Evolutionary conservation across 805 yeast genomes (phyloP), one percentile per base, ranked within the genome.

Genomic region (Pichia rugopelliculosa): DNA sequence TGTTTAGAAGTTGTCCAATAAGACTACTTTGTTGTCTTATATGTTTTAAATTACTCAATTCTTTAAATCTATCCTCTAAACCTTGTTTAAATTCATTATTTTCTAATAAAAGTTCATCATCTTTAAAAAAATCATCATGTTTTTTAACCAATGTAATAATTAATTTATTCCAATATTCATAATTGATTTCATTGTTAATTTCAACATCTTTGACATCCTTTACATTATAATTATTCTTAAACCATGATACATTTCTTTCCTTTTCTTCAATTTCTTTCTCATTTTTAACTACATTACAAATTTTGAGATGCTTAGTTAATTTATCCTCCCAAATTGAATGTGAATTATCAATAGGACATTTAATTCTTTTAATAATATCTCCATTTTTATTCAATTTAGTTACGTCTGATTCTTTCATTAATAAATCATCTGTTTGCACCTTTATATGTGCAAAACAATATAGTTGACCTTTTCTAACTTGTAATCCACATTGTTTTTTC

Each of bases 1-100:
- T 53, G 5, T 64, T 60, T 22, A 73, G 69, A 56, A 89, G 62
- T 52, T 84, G 84, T 2, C 86, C 88, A 15, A 86, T 83, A 49
- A 89, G 61, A 1, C 95, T 84, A 0, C 89, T 74, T 61, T 89
- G 97, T 61, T 89, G 97, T 3, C 74, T 60, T 1, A 91, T 84
- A 66, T 89, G 96, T 58, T 88, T 88, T 52, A 73, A 76, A 60
- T 80, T 79, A 21, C 68, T 69, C 27, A 80, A 63, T 53, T 77
- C 76, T 4, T 65, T 65, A 41, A 77, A 66, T 49, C 89, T 67
- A 10, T 60, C 57, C 18, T 66, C 60, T 34, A 74, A 66, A 54
- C 74, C 75, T 13, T 50, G 53, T 9, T 45, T 50, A 46, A 54
- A 59, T 12, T 55, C 54, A 9, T 52, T 41, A 42, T 65, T 59